Percentiles rank a stretch among this genome's conserved stretches.
These are phyloP conservation scores for Haplosporangium sp. DNA, from an alignment of 371 early-diverging fungal genomes.

Conservation along the genomic window DNA sequence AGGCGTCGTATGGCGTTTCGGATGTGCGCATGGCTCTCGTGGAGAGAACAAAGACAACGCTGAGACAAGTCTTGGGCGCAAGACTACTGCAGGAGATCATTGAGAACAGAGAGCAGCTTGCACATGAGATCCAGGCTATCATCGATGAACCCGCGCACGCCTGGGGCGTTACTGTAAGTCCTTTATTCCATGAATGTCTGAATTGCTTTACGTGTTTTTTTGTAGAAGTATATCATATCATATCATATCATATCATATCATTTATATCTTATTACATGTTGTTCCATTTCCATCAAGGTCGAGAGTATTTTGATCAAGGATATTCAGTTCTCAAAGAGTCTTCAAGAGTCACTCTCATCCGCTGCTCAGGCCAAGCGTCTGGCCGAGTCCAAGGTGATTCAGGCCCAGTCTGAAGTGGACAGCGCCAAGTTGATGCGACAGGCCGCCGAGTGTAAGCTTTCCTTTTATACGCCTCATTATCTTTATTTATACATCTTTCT, in stretches of 20 bases:
- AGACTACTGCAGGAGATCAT: conserved; percentile 78
- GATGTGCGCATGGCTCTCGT: conserved; percentile 80
- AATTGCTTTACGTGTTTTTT: not conserved
- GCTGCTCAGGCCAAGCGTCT: conserved; percentile 93
- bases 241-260: not conserved
- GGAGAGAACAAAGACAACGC: conserved; percentile 83
- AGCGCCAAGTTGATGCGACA: conserved; percentile 94
- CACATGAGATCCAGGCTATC: conserved; percentile 83
- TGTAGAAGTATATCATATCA: not conserved
- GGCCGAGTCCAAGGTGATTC: conserved; percentile 91
- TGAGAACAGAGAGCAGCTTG: conserved; percentile 89
- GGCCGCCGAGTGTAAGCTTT: conserved; percentile 79
- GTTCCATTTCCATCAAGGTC: conserved; percentile 54
- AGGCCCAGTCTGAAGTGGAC: conserved; percentile 92
- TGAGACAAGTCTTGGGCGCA: conserved; percentile 76
- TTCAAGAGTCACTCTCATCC: conserved; percentile 86
- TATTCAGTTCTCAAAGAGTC: conserved; percentile 75
- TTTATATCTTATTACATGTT: not conserved
- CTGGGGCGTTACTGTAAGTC: conserved; percentile 80
- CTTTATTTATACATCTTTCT: not conserved
- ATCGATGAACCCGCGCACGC: conserved; percentile 76
- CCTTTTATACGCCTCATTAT: not conserved
- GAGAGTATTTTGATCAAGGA: conserved; percentile 92
- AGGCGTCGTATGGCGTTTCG: conserved; percentile 78
- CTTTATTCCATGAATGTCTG: not conserved